These are phyloP conservation scores for Trichoderma gracile DNA, from an alignment of 2,329 filamentous ascomycete species.

Conservation along the genomic window DNA sequence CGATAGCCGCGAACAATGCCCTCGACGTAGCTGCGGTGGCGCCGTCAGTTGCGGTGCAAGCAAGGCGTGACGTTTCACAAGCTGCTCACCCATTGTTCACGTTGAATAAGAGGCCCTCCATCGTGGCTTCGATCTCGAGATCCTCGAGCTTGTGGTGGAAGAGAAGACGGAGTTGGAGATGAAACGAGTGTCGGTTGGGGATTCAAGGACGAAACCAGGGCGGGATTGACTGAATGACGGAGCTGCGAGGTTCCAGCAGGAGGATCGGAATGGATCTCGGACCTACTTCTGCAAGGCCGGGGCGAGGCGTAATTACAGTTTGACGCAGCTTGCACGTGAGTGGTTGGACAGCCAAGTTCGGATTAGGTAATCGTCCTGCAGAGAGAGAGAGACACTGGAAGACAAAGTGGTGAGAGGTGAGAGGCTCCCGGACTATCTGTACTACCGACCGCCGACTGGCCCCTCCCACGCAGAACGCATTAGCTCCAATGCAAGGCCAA, in stretches of 20 bases:
- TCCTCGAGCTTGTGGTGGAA: not conserved
- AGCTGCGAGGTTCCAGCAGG: too few relatives aligned
- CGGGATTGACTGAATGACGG: too few relatives aligned
- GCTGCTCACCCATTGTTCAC: slow-evolving; percentile 78
- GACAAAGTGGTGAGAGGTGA: not conserved
- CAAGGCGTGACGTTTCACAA: not conserved
- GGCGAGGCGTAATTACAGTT: slow-evolving; percentile 17
- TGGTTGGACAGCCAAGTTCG: not conserved
- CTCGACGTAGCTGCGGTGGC: slow-evolving; percentile 76
- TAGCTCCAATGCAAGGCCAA: slow-evolving; percentile 42
- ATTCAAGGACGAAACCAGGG: too few relatives aligned
- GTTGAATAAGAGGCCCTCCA: slow-evolving; percentile 95
- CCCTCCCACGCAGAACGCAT: slow-evolving; percentile 35
- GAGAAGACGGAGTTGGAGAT: not conserved
- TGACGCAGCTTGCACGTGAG: slow-evolving; percentile 30
- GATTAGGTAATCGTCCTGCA: too few relatives aligned
- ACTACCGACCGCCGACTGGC: slow-evolving; percentile 31
- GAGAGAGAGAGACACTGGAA: too few relatives aligned
- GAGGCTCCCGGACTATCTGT: slow-evolving; percentile 32
- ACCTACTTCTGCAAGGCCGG: slow-evolving; percentile 19
- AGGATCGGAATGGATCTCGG: slow-evolving; percentile 1
- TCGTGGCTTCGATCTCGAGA: slow-evolving; percentile 40
- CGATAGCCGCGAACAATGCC: slow-evolving; percentile 96
- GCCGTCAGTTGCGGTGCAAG: slow-evolving; percentile 19
- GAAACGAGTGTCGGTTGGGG: slow-evolving; percentile 1